These are phyloP conservation scores for Ogataea populi-albae DNA, from an alignment of 805 yeast genomes.

Conservation along the genomic window DNA sequence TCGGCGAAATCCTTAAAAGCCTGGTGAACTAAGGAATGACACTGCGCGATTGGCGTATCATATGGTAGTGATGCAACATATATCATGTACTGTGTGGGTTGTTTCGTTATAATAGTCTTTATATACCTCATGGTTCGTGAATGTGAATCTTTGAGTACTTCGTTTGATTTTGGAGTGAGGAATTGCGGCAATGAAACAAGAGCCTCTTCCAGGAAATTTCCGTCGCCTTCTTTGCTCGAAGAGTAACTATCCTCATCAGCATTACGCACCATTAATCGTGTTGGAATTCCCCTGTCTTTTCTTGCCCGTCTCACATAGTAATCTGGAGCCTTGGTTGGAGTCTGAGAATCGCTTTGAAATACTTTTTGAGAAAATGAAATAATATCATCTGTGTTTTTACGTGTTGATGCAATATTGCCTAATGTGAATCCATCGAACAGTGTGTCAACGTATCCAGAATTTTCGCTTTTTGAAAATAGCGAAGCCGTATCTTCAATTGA, in stretches of 20 bases:
- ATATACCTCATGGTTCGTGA: slow-evolving; percentile 23
- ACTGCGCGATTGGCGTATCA: slow-evolving; percentile 27
- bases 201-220: background rate
- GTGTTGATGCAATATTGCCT: slow-evolving; percentile 4
- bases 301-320: slow-evolving; percentile 5
- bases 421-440: slow-evolving; percentile 21
- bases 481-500: slow-evolving; percentile 11
- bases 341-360: background rate
- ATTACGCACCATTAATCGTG: slow-evolving; percentile 4
- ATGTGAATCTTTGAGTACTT: slow-evolving; percentile 5
- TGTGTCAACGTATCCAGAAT: slow-evolving; percentile 12
- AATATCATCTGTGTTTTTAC: slow-evolving; percentile 1
- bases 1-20: slow-evolving; percentile 29
- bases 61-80: slow-evolving; percentile 31
- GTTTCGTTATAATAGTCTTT: slow-evolving; percentile 26
- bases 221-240: background rate
- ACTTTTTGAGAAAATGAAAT: slow-evolving; percentile 2
- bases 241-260: slow-evolving; percentile 2
- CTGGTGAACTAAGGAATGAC: slow-evolving; percentile 20
- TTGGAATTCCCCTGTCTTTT: slow-evolving; percentile 6
- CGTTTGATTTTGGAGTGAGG: background rate
- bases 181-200: slow-evolving; percentile 10
- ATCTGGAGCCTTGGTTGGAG: background rate
- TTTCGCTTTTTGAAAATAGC: slow-evolving; percentile 4
- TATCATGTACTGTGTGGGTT: slow-evolving; percentile 23